These are phyloP conservation scores for Aphanomyces astaci DNA, from an alignment of 352 stramenopile genomes.

Conservation along the genomic window DNA sequence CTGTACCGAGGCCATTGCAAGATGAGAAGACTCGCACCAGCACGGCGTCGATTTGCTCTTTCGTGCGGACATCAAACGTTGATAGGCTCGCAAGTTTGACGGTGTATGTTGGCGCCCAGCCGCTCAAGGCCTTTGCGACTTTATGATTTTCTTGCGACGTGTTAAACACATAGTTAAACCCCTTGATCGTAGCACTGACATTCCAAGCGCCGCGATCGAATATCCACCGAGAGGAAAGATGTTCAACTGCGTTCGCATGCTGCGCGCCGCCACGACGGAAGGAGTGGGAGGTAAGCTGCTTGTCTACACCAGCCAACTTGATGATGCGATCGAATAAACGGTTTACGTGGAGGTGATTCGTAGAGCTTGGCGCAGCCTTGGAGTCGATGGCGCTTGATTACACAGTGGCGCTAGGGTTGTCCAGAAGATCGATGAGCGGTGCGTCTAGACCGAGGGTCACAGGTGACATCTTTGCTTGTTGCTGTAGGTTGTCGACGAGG, in stretches of 20 bases:
- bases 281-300: slow-evolving; percentile 27
- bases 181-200: slow-evolving; percentile 27
- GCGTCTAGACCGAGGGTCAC: background rate
- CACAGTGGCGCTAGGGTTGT: background rate
- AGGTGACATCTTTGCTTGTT: background rate
- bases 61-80: background rate
- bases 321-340: slow-evolving; percentile 16
- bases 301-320: background rate
- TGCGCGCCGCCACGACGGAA: slow-evolving; percentile 27
- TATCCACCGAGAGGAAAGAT: slow-evolving; percentile 28
- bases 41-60: background rate
- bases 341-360: slow-evolving; percentile 28
- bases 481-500: slow-evolving; percentile 22
- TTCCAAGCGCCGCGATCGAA: slow-evolving; percentile 29
- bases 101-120: background rate
- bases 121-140: background rate
- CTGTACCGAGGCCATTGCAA: background rate
- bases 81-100: background rate
- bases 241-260: slow-evolving; percentile 23
- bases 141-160: slow-evolving; percentile 15
- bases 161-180: slow-evolving; percentile 32
- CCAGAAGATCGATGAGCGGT: background rate
- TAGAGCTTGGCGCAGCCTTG: background rate
- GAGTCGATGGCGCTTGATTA: background rate
- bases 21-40: background rate